Evolutionary conservation across 2,329 filamentous ascomycete genomes (phyloP).

Genomic region (Fonsecaea erecta): DNA sequence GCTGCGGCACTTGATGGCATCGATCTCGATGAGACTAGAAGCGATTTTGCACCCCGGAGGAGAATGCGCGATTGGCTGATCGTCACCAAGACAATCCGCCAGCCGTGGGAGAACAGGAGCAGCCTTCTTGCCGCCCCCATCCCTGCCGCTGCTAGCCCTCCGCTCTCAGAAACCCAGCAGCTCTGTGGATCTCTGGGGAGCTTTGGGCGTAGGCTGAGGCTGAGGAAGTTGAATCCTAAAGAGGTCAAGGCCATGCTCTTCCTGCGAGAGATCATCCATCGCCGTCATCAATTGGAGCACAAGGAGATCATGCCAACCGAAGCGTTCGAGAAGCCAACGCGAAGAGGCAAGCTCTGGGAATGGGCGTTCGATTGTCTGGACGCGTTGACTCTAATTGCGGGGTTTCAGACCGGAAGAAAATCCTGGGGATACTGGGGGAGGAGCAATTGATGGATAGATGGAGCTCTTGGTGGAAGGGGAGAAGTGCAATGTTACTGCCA

Average conservation of each 20-base stretch:
- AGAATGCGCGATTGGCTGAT: conserved; percentile 1
- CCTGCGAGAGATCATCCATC: neutral
- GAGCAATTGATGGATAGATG: neutral
- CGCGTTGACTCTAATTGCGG: neutral
- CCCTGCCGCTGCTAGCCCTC: neutral
- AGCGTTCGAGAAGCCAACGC: neutral
- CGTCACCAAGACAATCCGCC: neutral
- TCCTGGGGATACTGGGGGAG: neutral
- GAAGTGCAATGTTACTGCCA: no score
- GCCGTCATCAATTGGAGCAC: neutral
- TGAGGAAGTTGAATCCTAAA: neutral
- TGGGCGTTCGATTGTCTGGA: neutral
- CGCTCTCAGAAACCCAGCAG: neutral
- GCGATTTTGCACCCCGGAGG: neutral
- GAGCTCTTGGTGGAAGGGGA: neutral
- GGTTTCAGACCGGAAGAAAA: neutral
- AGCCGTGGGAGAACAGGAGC: neutral
- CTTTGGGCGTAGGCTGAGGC: neutral
- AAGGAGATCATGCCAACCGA: neutral
- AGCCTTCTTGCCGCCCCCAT: neutral
- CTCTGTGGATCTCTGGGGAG: neutral
- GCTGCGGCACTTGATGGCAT: neutral
- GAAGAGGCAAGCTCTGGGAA: neutral
- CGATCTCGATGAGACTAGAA: neutral
- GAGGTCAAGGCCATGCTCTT: neutral